A percentile compares a stretch with the other conserved stretches of the same genome.
These are phyloP conservation scores for Kazachstania sp. DNA, from an alignment of 1,139 yeast species.

Conservation along the genomic window DNA sequence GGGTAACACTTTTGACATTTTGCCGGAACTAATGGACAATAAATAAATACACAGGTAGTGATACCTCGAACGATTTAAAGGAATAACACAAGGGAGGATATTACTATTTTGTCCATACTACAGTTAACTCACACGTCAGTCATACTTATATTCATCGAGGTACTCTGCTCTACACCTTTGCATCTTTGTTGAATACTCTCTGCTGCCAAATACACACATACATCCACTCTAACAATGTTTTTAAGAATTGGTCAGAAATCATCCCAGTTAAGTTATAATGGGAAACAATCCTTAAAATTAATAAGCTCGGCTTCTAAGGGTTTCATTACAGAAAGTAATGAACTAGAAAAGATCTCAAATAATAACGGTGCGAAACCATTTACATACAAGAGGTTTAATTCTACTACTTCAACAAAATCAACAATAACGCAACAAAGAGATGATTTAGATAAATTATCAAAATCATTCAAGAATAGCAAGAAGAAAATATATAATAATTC, in stretches of 20 bases:
- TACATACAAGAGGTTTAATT: constrained; percentile 2
- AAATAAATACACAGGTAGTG: no score
- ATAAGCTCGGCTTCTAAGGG: constrained; percentile 1
- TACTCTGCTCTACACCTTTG: no score
- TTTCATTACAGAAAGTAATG: not conserved
- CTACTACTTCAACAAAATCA: not conserved
- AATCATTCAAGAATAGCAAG: not conserved
- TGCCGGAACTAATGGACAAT: no score
- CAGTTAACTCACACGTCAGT: no score
- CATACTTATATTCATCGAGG: no score
- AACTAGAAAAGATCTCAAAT: not conserved
- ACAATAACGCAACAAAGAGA: not conserved
- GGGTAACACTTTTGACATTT: no score
- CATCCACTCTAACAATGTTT: not conserved
- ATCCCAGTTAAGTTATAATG: constrained; percentile 1
- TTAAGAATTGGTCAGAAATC: constrained; percentile 3
- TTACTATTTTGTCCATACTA: no score
- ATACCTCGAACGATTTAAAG: no score
- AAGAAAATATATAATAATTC: constrained; percentile 2
- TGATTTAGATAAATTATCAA: constrained; percentile 3
- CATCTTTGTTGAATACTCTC: not conserved
- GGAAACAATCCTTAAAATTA: not conserved
- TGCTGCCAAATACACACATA: not conserved
- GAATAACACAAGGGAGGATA: no score
- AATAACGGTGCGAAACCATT: not conserved